phyloP scores from a whole-genome alignment of 2,329 filamentous ascomycete species.

The Phialocephala subalpina region DNA sequence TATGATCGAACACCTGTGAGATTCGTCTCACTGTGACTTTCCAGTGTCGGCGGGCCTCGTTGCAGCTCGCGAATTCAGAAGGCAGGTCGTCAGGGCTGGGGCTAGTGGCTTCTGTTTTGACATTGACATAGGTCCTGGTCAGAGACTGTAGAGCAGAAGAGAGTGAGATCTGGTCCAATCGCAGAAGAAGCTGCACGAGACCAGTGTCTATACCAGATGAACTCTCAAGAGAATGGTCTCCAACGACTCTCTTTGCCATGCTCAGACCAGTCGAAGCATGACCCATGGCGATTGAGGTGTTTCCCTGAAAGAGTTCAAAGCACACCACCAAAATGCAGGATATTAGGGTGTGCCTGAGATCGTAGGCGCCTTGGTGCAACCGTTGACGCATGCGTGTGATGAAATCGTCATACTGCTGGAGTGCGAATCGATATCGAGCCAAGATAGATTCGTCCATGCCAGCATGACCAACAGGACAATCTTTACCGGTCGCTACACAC shows the following conservation, averaged over 20 bases:
- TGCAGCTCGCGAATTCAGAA: slow-evolving; percentile 1
- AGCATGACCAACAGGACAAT: neutral
- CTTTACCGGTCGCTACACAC: neutral
- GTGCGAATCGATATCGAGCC: slow-evolving; percentile 11
- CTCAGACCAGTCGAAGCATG: slow-evolving; percentile 10
- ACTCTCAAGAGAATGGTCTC: neutral
- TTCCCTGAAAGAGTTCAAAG: slow-evolving; percentile 13
- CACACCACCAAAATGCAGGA: slow-evolving; percentile 15
- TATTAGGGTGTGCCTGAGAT: slow-evolving; percentile 5
- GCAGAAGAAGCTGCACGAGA: slow-evolving; percentile 3
- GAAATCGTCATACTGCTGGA: slow-evolving; percentile 10
- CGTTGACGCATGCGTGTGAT: slow-evolving; percentile 6
- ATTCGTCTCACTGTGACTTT: slow-evolving; percentile 5
- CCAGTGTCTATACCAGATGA: neutral
- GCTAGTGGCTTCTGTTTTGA: neutral
- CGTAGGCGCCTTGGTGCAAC: slow-evolving; percentile 1
- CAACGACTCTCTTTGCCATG: neutral
- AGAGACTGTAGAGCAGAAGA: slow-evolving; percentile 9
- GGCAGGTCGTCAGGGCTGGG: neutral
- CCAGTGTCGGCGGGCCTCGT: slow-evolving; percentile 7
- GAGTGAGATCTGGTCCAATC: slow-evolving; percentile 1
- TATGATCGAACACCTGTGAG: neutral
- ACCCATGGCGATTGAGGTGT: neutral
- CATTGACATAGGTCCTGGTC: slow-evolving; percentile 2
- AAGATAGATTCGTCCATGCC: neutral